Evolutionary conservation across 1,139 yeast species (phyloP), one percentile per base, ranked within the genome.

Genomic region (Arxiozyma telluris): DNA sequence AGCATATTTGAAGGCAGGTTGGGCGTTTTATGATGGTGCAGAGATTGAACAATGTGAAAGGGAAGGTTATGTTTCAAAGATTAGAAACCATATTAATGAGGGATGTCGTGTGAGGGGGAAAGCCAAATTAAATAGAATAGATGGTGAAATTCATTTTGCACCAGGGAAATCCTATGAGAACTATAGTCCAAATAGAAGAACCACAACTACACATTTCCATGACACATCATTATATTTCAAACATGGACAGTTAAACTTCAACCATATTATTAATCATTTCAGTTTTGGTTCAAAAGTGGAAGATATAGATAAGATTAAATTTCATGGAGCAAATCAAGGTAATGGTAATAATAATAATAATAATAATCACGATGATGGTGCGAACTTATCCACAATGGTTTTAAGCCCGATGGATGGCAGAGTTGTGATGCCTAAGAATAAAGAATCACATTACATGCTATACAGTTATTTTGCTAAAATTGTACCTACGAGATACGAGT

Each of bases 91-190:
- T 62, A 74, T 87, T 56, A 68, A 77, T 55, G 96, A 91, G 71
- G 98, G 98, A 9, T 93, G 98, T 72, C 78, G 95, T 61, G 76
- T 93, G 51, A 79, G 79, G 57, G 98, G 98, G 42, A 76, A 80
- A 41, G 84, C 95, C 11, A 76, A 81, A 63, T 82, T 93, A 64
- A 87, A 88, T 71, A 81, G 96, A 70, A 87, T 93, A 45, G 82
- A 87, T 38, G 98, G 98, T 45, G 87, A 89, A 66, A 73, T 93
- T 61, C 98, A 93, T 72, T 90, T 93, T 76, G 96, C 97, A 0
- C 98, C 98, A 1, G 98, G 98, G 22, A 82, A 69, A 17, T 67
- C 72, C 79, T 56, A 80, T 87, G 50, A 76, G 75, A 53, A 72
- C 50, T 72, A 73, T 9, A 81, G 81, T 25, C 23, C 47, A 8